Evolutionary conservation across 2,329 filamentous ascomycete genomes (phyloP).

Genomic region (Trichoderma polysporum): DNA sequence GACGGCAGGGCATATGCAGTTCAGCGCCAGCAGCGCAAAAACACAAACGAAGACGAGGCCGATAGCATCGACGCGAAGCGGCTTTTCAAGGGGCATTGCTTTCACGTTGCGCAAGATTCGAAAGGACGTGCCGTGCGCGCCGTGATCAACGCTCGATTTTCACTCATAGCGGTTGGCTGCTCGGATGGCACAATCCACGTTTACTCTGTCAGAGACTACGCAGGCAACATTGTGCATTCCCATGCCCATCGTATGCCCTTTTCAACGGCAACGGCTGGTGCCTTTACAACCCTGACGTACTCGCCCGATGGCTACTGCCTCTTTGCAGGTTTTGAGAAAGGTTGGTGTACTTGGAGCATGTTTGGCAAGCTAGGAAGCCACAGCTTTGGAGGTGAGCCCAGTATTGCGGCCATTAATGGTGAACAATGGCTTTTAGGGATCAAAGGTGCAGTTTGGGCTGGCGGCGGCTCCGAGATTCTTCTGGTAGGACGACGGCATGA

Average conservation of each 20-base stretch:
- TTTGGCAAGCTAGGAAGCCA: constrained; percentile 87
- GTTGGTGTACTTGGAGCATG: constrained; percentile 96
- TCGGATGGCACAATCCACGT: constrained; percentile 76
- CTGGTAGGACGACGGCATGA: constrained; percentile 70
- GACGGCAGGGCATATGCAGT: constrained; percentile 90
- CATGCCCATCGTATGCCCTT: constrained; percentile 72
- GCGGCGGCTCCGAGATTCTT: constrained; percentile 81
- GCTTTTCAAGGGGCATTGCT: constrained; percentile 87
- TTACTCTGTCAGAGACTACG: constrained; percentile 92
- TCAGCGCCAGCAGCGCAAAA: constrained; percentile 59
- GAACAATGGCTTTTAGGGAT: constrained; percentile 86
- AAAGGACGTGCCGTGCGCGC: constrained; percentile 66
- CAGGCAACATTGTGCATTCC: constrained; percentile 85
- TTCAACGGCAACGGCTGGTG: constrained; percentile 66
- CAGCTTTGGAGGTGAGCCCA: constrained; percentile 72
- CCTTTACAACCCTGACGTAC: constrained; percentile 73
- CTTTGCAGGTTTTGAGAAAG: constrained; percentile 87
- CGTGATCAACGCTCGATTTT: constrained; percentile 92
- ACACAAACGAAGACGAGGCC: constrained; percentile 40
- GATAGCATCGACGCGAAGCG: constrained; percentile 56
- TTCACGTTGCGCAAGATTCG: constrained; percentile 68
- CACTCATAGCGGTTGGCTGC: constrained; percentile 84
- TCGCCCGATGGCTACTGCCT: constrained; percentile 96
- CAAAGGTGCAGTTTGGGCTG: constrained; percentile 78
- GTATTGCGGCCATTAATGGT: constrained; percentile 63